phyloP scores from a whole-genome alignment of 331 rosid genomes.

The Phaseolus coccineus region DNA sequence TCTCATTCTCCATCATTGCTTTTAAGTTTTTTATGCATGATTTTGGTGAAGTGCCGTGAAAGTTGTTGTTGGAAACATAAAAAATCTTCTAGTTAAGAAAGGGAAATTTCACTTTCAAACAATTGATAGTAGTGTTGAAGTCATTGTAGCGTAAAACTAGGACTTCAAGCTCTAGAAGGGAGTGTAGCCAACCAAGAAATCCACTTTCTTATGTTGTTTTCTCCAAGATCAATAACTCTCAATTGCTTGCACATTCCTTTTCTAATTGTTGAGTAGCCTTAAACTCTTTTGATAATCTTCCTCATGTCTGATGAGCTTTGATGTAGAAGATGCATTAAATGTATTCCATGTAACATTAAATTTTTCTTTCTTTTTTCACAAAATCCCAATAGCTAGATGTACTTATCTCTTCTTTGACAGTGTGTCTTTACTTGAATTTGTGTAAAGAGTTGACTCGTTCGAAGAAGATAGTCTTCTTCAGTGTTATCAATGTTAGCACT shows the following conservation, averaged over 20 bases:
- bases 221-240: conserved; percentile 30
- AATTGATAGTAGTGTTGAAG: conserved; percentile 7
- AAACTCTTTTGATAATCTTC: too few species aligned
- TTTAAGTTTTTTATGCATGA: not conserved
- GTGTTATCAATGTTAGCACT: too few species aligned
- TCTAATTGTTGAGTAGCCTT: too few species aligned
- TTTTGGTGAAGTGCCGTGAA: not conserved
- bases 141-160: conserved; percentile 14
- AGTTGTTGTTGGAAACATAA: conserved; percentile 23
- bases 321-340: too few species aligned
- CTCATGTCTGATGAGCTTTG: too few species aligned
- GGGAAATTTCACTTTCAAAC: not conserved
- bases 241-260: not conserved
- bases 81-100: conserved; percentile 12
- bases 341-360: too few species aligned
- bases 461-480: too few species aligned
- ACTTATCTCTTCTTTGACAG: too few species aligned
- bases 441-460: too few species aligned
- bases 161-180: conserved; percentile 17
- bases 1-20: conserved; percentile 12
- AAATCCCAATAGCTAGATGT: too few species aligned
- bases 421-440: too few species aligned
- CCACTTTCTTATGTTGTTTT: not conserved
- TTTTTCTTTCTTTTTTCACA: too few species aligned
- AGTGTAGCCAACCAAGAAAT: conserved; percentile 32